Percentiles rank a stretch among this genome's conserved stretches.
These are phyloP conservation scores for Yarrowia sp. DNA, from an alignment of 805 yeast species.

Conservation along the genomic window DNA sequence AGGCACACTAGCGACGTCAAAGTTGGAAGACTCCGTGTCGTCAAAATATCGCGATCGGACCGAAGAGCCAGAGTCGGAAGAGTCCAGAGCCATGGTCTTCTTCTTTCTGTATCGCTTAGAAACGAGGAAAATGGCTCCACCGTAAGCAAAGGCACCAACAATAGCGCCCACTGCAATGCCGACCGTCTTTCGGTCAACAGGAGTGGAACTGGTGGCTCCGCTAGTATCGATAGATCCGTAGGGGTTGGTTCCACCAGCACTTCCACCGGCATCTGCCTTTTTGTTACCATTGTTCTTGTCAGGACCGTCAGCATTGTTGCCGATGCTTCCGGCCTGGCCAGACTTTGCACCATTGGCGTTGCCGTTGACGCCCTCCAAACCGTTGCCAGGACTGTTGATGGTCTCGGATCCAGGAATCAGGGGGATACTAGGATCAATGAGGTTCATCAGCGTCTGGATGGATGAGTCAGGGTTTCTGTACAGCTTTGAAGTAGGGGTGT, in stretches of 20 bases:
- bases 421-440: constrained; percentile 72
- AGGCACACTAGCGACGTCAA: constrained; percentile 31
- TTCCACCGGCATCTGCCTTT: constrained; percentile 17
- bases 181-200: constrained; percentile 49
- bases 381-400: constrained; percentile 23
- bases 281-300: constrained; percentile 18
- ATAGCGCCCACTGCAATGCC: constrained; percentile 84
- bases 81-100: constrained; percentile 29
- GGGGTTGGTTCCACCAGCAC: constrained; percentile 32
- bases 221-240: constrained; percentile 36
- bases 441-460: constrained; percentile 53
- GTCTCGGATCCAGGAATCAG: constrained; percentile 31
- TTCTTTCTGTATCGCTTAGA: constrained; percentile 46
- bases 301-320: background rate
- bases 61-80: constrained; percentile 25
- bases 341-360: constrained; percentile 21
- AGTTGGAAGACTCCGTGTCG: constrained; percentile 28
- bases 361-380: constrained; percentile 25
- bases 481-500: constrained; percentile 52
- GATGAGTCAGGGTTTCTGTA: constrained; percentile 59
- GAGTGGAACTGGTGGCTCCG: constrained; percentile 31
- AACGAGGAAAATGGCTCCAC: constrained; percentile 55
- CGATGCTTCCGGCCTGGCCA: background rate
- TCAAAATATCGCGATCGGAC: constrained; percentile 23
- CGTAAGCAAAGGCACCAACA: constrained; percentile 66